Conservation (phyloP, 257 asterid genomes). For the Schizonepeta tenuifolia region DNA sequence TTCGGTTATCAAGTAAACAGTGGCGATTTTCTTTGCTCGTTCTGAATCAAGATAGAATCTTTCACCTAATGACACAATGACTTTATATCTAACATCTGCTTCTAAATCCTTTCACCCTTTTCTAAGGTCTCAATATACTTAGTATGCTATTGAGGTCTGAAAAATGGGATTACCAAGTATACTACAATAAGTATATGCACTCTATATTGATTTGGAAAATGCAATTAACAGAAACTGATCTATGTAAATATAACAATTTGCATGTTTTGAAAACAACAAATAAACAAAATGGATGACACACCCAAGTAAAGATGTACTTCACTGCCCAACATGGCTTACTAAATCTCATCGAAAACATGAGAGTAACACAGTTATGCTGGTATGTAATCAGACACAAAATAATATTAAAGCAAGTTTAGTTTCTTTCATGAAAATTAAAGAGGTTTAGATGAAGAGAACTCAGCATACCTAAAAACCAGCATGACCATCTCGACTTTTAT, state of each 20-base stretch:
- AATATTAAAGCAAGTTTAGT: background rate
- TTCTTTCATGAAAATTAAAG: background rate
- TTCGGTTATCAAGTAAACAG: background rate
- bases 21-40: background rate
- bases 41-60: background rate
- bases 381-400: background rate
- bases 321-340: background rate
- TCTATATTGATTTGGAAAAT: constrained; percentile 31
- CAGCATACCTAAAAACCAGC: background rate
- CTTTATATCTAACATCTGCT: background rate
- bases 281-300: background rate
- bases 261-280: background rate
- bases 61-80: background rate
- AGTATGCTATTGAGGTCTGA: constrained; percentile 39
- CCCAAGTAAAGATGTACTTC: background rate
- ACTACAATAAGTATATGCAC: constrained; percentile 31
- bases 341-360: background rate
- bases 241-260: background rate
- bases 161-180: constrained; percentile 12
- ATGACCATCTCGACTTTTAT: background rate
- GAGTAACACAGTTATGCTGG: background rate
- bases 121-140: constrained; percentile 23
- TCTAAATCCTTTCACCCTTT: background rate
- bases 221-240: constrained; percentile 34
- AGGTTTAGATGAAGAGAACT: background rate